Evolutionary conservation across 257 asterid genomes (phyloP).

Genomic region (Parsonsia alboflavescens): DNA sequence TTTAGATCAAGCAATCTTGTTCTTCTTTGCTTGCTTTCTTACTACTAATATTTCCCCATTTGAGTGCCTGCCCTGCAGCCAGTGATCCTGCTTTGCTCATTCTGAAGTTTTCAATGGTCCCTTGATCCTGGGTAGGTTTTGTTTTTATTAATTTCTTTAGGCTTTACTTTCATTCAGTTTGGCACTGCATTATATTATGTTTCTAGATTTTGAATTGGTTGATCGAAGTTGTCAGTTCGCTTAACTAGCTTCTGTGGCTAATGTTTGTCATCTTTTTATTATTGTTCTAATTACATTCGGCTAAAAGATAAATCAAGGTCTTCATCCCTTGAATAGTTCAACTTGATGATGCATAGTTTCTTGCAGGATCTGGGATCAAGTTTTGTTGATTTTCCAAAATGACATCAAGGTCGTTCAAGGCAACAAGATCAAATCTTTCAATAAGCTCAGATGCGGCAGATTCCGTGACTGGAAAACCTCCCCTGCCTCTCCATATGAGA

Average conservation of each 20-base stretch:
- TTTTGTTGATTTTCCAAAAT: slow-evolving; percentile 24
- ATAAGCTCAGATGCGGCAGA: slow-evolving; percentile 44
- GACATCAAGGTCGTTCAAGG: slow-evolving; percentile 58
- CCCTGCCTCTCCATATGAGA: slow-evolving; percentile 51
- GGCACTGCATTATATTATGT: not conserved
- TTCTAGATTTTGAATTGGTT: not conserved
- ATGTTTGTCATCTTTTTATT: not conserved
- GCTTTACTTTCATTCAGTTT: not conserved
- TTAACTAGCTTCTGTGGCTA: not conserved
- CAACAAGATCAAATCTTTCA: slow-evolving; percentile 56
- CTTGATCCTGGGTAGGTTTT: not conserved
- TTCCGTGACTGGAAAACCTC: slow-evolving; percentile 35
- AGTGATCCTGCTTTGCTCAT: not conserved
- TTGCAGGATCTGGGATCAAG: slow-evolving; percentile 32
- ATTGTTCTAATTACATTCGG: too few species aligned
- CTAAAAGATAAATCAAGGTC: not conserved
- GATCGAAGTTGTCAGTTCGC: not conserved
- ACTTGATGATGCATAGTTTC: not conserved
- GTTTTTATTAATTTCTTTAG: not conserved
- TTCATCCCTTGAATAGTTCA: not conserved
- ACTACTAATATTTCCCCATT: not conserved
- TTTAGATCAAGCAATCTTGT: not conserved
- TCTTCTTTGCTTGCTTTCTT: not conserved
- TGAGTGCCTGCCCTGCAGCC: not conserved
- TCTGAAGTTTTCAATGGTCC: not conserved